Evolutionary conservation across 2,329 filamentous ascomycete species (phyloP).

Genomic region (Cladophialophora carrionii): DNA sequence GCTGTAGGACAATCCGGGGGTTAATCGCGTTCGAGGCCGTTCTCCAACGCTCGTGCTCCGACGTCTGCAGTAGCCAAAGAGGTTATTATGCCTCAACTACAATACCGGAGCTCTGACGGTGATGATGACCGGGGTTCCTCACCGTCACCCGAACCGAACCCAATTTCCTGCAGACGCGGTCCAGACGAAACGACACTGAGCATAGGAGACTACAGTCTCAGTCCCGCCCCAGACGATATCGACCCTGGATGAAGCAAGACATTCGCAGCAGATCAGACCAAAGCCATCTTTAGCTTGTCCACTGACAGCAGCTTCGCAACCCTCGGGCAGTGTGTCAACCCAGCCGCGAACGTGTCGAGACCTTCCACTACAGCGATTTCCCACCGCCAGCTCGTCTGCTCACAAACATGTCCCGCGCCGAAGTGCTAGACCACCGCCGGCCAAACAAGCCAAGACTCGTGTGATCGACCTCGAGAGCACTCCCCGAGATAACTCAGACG

Average conservation of each 20-base stretch:
- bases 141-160: background rate
- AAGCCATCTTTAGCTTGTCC: background rate
- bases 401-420: background rate
- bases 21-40: background rate
- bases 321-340: background rate
- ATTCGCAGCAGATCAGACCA: background rate
- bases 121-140: constrained; percentile 4
- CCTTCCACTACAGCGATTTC: background rate
- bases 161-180: background rate
- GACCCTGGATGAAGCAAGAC: background rate
- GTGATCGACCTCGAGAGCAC: background rate
- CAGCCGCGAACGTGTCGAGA: background rate
- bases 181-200: background rate
- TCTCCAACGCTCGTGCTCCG: background rate
- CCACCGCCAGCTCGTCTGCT: background rate
- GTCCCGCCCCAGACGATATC: background rate
- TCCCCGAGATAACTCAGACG: background rate
- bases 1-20: background rate
- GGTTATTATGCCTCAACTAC: constrained; percentile 3
- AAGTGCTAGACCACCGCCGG: background rate
- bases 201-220: background rate
- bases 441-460: background rate
- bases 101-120: background rate
- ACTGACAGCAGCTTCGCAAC: background rate
- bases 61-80: background rate